These are phyloP conservation scores for Inga leiocalycina DNA, from an alignment of 306 rosid species.

Conservation along the genomic window DNA sequence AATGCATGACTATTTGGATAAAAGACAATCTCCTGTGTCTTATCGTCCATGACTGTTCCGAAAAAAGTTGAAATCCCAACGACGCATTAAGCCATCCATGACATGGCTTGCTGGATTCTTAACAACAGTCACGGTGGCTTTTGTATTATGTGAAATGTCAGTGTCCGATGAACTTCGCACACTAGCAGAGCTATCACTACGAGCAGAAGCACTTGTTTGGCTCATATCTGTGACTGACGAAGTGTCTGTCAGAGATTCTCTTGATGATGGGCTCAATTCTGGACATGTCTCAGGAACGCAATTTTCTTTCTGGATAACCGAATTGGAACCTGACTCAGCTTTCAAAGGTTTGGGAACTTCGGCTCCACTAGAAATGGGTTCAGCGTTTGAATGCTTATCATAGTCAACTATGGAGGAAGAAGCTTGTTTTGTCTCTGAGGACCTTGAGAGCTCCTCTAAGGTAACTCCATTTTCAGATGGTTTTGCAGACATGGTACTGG, in stretches of 20 bases:
- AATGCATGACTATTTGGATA: slow-evolving; percentile 43
- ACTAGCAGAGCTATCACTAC: slow-evolving; percentile 49
- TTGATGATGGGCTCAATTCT: slow-evolving; percentile 34
- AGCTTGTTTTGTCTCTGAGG: slow-evolving; percentile 35
- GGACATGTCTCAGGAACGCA: slow-evolving; percentile 41
- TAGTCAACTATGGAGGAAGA: slow-evolving; percentile 38
- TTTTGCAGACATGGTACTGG: slow-evolving; percentile 35
- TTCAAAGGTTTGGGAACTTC: slow-evolving; percentile 39
- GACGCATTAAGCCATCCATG: slow-evolving; percentile 93
- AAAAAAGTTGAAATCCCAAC: slow-evolving; percentile 97
- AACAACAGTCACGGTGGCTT: slow-evolving; percentile 82
- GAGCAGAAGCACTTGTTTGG: slow-evolving; percentile 51
- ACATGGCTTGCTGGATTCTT: slow-evolving; percentile 74
- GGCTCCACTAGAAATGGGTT: slow-evolving; percentile 46
- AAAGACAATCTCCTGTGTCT: slow-evolving; percentile 42
- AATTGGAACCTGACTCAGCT: slow-evolving; percentile 44
- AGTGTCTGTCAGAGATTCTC: slow-evolving; percentile 30
- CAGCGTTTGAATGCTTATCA: slow-evolving; percentile 40
- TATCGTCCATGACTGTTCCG: slow-evolving; percentile 66
- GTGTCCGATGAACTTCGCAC: slow-evolving; percentile 55
- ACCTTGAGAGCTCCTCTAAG: slow-evolving; percentile 32
- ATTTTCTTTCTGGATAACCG: slow-evolving; percentile 40
- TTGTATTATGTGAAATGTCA: slow-evolving; percentile 86
- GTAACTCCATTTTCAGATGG: slow-evolving; percentile 46
- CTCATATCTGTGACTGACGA: slow-evolving; percentile 49